Evolutionary conservation across 257 asterid species (phyloP), one percentile per base, ranked within the genome.

Genomic region (Jaltomata sinuosa): DNA sequence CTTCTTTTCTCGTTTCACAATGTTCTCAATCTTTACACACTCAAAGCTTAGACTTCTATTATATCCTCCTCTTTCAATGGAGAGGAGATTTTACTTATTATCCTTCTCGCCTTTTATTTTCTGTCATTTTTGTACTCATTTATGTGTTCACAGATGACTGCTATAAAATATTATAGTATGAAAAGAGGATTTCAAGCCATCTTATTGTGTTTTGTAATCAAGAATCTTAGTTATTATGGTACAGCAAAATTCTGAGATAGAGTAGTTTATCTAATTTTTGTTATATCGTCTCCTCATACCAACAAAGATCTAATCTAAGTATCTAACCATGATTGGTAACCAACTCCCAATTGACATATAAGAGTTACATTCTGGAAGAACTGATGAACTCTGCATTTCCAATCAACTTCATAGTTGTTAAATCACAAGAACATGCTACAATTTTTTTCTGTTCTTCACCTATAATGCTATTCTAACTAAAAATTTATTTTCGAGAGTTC

Each of bases 1-100:
- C 89, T 95, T 87, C 79, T 95, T 11, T 91, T 84, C 87, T 90
- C 97, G 31, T 87, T 95, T 88, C 92, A 93, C 88, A 90, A 85
- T 81, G 76, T 91, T 83, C 81, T 93, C 49, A 88, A 89, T 83
- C 89, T 92, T 83, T 86, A 89, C 84, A 80, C 88, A 52, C 86
- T 90, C 47, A 92, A 88, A 72, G 83, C 91, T 86, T 90, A 83
- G 82, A 62, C 36, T 55, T 52, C 19, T 2, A 6, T 3, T 8
- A 18, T 32, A 67, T 67, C 47, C 8, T 6, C 40, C 78, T 40
- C 53, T 27, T 19, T 57, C 54, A 5, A 64, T 42, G 65, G 80
- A 57, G 76, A 31, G 65, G 80, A 57, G 76, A 31, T 83, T 69
- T 84, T 77, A 14, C 32, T 31, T n/a, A 42, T 36, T 34, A 18